Evolutionary conservation across 768 basidiomycete species (phyloP).

Genomic region (Rhodotorula sphaerocarpa): DNA sequence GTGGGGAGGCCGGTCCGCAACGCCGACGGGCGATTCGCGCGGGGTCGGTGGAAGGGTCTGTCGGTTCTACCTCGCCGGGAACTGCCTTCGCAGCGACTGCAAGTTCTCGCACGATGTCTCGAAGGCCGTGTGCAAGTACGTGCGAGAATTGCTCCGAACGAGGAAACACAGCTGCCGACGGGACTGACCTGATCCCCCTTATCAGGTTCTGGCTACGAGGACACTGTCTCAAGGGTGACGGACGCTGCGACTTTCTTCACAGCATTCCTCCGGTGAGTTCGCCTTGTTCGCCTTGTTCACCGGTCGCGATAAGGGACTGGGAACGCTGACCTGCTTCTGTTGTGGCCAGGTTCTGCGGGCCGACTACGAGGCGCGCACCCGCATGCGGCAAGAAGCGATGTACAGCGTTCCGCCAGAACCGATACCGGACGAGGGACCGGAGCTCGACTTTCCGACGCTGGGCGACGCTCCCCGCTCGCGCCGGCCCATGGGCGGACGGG

Average conservation of each 20-base stretch:
- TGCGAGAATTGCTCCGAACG: slow-evolving; percentile 7
- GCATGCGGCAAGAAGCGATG: slow-evolving; percentile 8
- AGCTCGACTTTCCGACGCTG: slow-evolving; percentile 40
- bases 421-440: slow-evolving; percentile 26
- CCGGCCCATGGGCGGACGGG: slow-evolving; percentile 31
- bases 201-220: slow-evolving; percentile 98
- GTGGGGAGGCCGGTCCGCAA: slow-evolving; percentile 35
- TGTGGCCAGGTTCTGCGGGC: slow-evolving; percentile 31
- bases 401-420: slow-evolving; percentile 42
- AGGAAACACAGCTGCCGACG: too few species aligned
- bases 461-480: slow-evolving; percentile 42
- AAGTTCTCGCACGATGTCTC: slow-evolving; percentile 54
- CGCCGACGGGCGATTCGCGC: slow-evolving; percentile 33
- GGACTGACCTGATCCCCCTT: slow-evolving; percentile 7
- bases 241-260: slow-evolving; percentile 84
- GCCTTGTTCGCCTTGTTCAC: slow-evolving; percentile 16
- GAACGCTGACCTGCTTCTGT: too few species aligned
- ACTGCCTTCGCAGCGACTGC: slow-evolving; percentile 91
- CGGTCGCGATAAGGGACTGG: too few species aligned
- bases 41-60: slow-evolving; percentile 58
- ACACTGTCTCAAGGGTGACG: slow-evolving; percentile 78
- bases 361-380: slow-evolving; percentile 37
- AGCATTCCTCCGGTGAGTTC: slow-evolving; percentile 56
- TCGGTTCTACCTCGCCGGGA: slow-evolving; percentile 90
- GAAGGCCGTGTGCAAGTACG: slow-evolving; percentile 56